Evolutionary conservation across 257 asterid genomes (phyloP), one percentile per base, ranked within the genome.

Genomic region (Nicotiana knightiana): DNA sequence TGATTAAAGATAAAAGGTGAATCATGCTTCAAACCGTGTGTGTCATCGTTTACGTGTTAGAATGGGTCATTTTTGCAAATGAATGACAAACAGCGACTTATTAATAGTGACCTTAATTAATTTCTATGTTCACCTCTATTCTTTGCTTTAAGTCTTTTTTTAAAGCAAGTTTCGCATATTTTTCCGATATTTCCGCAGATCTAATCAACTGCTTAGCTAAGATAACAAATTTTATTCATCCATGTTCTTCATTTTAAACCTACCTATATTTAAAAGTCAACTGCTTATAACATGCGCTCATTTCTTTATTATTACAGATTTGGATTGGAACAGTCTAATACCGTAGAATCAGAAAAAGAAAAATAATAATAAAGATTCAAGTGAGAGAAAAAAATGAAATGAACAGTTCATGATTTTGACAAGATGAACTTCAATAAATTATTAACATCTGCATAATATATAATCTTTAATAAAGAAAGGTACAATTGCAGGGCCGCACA

Each of bases 101-200:
- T 5, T 71, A 46, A 12, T 46, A 71, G 59, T 48, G 37, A 46
- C 59, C 33, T 46, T 43, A 24, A 39, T 46, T 43, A 12, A 39
- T 71, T 17, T 59, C 28, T 59, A 0, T n/a, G 58, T 53, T 53
- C 5, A 53, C 58, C 58, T 53, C 13, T 59, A 67, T 67, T 33
- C 51, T 67, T 33, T 67, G 26, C 7, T 67, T 21, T 33, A 21
- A 71, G 79, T 46, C 79, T 46, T 71, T 71, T 46, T 71, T 46
- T 24, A 71, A 46, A 6, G 3, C 39, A 71, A 71, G 37, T 46
- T 71, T 43, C 48, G 1, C 4, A 48, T 71, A 46, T 71, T 71
- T 43, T 71, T 13, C 61, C 79, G 61, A 46, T 71, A 71, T 48
- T 71, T 71, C 18, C 61, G 61, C 79, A 48, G 79, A 71, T 71